Conservation (phyloP, 306 rosid genomes). For the Hippophae rhamnoides region DNA sequence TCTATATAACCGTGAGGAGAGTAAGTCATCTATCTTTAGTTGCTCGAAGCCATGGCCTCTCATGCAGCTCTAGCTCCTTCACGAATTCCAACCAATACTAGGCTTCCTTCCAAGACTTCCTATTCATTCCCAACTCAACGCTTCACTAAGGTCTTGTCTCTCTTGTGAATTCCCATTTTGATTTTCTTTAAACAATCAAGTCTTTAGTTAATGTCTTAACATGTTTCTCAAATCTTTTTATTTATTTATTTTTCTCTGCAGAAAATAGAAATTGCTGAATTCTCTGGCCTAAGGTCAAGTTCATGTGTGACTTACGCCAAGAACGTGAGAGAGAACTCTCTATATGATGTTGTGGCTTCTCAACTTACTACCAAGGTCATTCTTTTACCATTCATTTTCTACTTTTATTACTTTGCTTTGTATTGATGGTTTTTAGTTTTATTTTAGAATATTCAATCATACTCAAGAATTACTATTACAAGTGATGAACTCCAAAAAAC, state of each 20-base stretch:
- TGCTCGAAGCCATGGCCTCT: constrained; percentile 59
- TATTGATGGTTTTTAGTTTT: background rate
- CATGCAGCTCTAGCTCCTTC: constrained; percentile 90
- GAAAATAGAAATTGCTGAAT: constrained; percentile 78
- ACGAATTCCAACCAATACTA: constrained; percentile 60
- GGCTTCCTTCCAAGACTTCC: constrained; percentile 62
- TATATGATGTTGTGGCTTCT: constrained; percentile 73
- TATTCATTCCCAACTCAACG: constrained; percentile 59
- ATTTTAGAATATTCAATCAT: too few species aligned
- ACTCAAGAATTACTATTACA: too few species aligned
- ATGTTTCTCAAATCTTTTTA: background rate
- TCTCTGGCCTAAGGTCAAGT: constrained; percentile 67
- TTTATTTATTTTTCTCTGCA: constrained; percentile 19
- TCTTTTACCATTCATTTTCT: background rate
- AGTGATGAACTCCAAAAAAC: too few species aligned
- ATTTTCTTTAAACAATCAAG: background rate
- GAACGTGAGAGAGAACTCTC: constrained; percentile 56
- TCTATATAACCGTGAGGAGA: constrained; percentile 1
- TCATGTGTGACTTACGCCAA: constrained; percentile 46
- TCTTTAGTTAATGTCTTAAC: background rate
- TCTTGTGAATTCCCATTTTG: too few species aligned
- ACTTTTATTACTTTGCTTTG: background rate
- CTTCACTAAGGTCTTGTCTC: constrained; percentile 47
- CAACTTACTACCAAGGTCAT: constrained; percentile 71
- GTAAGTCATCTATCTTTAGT: constrained; percentile 19